phyloP scores from a whole-genome alignment of 495 filamentous ascomycete genomes.

The Penicillium desertorum region DNA sequence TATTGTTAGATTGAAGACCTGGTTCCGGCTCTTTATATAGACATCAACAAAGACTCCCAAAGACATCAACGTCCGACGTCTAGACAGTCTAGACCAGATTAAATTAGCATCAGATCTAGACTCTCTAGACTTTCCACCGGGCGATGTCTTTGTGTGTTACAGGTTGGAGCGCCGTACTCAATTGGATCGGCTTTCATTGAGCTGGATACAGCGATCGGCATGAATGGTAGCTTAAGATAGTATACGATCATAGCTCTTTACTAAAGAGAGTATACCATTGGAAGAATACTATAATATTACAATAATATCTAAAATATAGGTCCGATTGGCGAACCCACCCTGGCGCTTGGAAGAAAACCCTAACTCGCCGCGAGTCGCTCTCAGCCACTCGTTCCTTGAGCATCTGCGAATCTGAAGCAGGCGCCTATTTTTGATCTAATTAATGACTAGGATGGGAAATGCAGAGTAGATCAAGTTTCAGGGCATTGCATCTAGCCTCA shows the following conservation, averaged over 20 bases:
- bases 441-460: slow-evolving; percentile 3
- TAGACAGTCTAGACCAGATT: slow-evolving; percentile 24
- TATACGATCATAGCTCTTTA: neutral
- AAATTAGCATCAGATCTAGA: slow-evolving; percentile 27
- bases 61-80: slow-evolving; percentile 11
- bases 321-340: slow-evolving; percentile 23
- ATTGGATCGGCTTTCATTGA: slow-evolving; percentile 4
- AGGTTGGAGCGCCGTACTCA: neutral
- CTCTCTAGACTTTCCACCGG: neutral
- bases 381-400: slow-evolving; percentile 32
- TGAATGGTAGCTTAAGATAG: slow-evolving; percentile 11
- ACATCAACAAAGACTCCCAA: slow-evolving; percentile 11
- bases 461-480: slow-evolving; percentile 29
- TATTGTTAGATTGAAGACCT: slow-evolving; percentile 9
- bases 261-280: neutral
- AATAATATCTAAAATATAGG: neutral
- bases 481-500: neutral
- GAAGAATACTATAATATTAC: neutral
- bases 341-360: slow-evolving; percentile 32
- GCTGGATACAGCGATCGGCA: slow-evolving; percentile 6
- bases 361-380: slow-evolving; percentile 21
- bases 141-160: slow-evolving; percentile 15
- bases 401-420: slow-evolving; percentile 30
- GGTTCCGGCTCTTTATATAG: slow-evolving; percentile 15
- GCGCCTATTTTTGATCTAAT: slow-evolving; percentile 13